Base-by-base conservation (phyloP, 805 yeast genomes). In the Nakazawaea sp. region DNA sequence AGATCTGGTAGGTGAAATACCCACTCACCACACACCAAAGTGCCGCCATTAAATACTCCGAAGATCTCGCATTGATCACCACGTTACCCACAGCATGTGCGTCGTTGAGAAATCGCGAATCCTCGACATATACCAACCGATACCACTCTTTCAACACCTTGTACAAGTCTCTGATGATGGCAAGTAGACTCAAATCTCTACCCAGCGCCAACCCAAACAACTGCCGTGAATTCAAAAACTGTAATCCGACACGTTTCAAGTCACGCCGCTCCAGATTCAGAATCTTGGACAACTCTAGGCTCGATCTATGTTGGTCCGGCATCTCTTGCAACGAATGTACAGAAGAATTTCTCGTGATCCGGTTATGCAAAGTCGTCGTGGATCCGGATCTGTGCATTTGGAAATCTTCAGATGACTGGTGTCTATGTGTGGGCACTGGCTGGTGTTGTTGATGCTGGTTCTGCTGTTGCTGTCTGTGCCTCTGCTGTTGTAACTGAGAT, bases 1-100 rank as follows among this genome's bases (percentile, higher is more conserved):
- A 62, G 3, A 86, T 85, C 1, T 88, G 78, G 57, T 80, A 87
- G 7, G 94, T 78, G 43, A 90, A 64, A 51, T 86, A 87, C 2
- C 87, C 87, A 1, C 95, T 76, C 8, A 90, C 97, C 4, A 83
- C 51, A 55, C 96, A 86, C 97, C 97, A 90, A n/a, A 90, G 56
- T 0, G 89, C 89, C 4, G 95, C 82, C 42, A 88, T 61, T 42
- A 87, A 67, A 48, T 81, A 81, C 52, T 88, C 96, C 0, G 89
- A 76, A 1, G 86, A 72, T 27, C 88, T 62, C 1, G 85, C 88
- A 6, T 26, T 26, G 29, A 13, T 6, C 29, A 26, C 29, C 7
- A 21, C 10, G 24, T 7, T 21, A 21, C 10, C 17, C 8, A 8
- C 12, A n/a, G 30, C 12, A 24, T 30, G 9, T 23, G 20, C 8